Evolutionary conservation across 768 basidiomycete species (phyloP).

Genomic region (Cantharellus cinnabarinus): DNA sequence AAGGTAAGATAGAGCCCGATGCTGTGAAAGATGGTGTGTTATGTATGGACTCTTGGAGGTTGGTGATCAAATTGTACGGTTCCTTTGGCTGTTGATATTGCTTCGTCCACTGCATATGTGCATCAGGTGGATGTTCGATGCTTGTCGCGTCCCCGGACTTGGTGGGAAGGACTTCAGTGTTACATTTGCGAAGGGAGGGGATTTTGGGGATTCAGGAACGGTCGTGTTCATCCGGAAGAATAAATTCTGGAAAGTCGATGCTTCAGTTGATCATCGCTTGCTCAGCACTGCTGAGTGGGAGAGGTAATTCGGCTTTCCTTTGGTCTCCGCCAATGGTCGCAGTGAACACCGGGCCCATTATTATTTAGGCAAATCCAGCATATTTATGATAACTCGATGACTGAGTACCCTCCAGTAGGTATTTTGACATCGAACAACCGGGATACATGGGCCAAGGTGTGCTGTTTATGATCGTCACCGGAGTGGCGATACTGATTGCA

Average conservation of each 20-base stretch:
- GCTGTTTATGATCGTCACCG: conserved; percentile 1
- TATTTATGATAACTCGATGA: conserved; percentile 42
- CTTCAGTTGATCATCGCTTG: conserved; percentile 32
- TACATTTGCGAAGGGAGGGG: conserved; percentile 35
- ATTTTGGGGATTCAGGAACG: conserved; percentile 45
- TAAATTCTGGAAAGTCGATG: conserved; percentile 62
- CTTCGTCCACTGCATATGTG: not conserved
- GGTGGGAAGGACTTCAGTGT: conserved; percentile 62
- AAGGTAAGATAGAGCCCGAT: conserved; percentile 45
- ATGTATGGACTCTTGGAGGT: conserved; percentile 82
- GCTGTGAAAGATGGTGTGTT: conserved; percentile 43
- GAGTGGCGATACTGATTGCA: no score
- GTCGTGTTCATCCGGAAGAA: conserved; percentile 74
- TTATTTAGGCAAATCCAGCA: conserved; percentile 43
- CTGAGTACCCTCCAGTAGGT: conserved; percentile 54
- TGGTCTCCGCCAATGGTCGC: not conserved
- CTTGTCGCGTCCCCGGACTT: conserved; percentile 56
- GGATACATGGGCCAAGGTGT: conserved; percentile 75
- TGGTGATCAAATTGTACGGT: conserved; percentile 4
- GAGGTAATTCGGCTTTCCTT: conserved; percentile 22
- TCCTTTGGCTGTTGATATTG: conserved; percentile 1
- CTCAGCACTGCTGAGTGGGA: conserved; percentile 46
- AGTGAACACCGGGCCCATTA: not conserved
- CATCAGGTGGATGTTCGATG: conserved; percentile 83
- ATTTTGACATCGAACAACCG: conserved; percentile 60